phyloP scores from a whole-genome alignment of 1,284 basidiomycete species.

The Ustilago cynodontis region DNA sequence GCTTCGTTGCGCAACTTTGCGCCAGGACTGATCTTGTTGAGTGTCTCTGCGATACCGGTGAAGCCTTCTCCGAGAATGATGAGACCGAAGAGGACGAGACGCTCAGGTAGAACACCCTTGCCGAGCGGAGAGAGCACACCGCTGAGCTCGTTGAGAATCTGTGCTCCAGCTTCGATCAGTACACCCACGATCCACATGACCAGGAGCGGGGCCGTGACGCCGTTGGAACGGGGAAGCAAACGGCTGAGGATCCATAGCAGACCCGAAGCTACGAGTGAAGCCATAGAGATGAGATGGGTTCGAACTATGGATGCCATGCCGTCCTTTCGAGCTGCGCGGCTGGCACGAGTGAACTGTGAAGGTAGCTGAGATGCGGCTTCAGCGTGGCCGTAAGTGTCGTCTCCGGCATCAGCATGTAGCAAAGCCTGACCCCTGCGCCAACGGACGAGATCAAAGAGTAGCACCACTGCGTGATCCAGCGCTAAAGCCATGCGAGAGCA shows the following conservation, averaged over 20 bases:
- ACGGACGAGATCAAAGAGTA: conserved; percentile 11
- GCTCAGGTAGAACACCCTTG: conserved; percentile 31
- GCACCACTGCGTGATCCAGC: conserved; percentile 21
- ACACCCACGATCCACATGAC: conserved; percentile 51
- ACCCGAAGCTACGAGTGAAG: conserved; percentile 22
- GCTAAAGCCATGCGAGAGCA: conserved; percentile 34
- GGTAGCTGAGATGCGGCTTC: neutral
- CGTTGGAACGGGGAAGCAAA: conserved; percentile 12
- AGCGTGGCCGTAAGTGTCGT: neutral
- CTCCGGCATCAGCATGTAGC: neutral
- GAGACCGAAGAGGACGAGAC: conserved; percentile 44
- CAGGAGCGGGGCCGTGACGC: conserved; percentile 24
- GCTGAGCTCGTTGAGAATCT: conserved; percentile 35
- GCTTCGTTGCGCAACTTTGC: conserved; percentile 16
- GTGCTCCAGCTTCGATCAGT: conserved; percentile 22
- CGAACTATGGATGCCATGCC: conserved; percentile 1
- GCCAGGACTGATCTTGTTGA: conserved; percentile 49
- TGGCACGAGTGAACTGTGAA: neutral
- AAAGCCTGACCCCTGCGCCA: conserved; percentile 6
- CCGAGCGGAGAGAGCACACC: conserved; percentile 26
- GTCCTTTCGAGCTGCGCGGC: neutral
- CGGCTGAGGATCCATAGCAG: conserved; percentile 48
- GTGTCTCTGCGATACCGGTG: conserved; percentile 35
- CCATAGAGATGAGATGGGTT: conserved; percentile 35
- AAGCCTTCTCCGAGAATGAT: conserved; percentile 55